Conservation (phyloP, 306 rosid genomes). For the Pyrus pyrifolia region DNA sequence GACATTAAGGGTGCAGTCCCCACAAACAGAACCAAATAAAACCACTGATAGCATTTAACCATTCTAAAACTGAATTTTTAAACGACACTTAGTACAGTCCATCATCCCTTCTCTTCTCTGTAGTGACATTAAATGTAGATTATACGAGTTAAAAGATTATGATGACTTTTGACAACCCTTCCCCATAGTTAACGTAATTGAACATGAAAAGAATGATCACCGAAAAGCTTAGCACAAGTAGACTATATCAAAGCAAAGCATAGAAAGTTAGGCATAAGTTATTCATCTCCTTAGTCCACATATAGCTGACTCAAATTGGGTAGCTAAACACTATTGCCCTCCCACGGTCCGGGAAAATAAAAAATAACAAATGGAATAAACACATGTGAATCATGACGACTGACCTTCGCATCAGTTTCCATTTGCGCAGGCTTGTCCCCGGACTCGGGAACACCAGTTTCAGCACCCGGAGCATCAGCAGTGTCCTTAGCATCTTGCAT, state of each 20-base stretch:
- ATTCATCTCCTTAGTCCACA: background rate
- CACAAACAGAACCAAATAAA: background rate
- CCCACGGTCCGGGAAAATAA: background rate
- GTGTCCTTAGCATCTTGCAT: slow-evolving; percentile 82
- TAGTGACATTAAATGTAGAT: no score
- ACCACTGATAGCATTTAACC: background rate
- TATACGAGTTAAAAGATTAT: no score
- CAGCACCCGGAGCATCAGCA: slow-evolving; percentile 41
- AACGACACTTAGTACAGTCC: background rate
- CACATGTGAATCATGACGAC: background rate
- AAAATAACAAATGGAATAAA: background rate
- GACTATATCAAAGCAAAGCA: background rate
- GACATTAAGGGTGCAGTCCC: background rate
- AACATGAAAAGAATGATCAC: background rate
- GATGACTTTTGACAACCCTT: background rate
- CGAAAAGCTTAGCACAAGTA: background rate
- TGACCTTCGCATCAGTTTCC: slow-evolving; percentile 83
- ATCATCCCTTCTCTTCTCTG: background rate
- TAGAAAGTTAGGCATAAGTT: background rate
- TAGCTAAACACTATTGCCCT: background rate
- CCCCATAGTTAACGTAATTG: background rate
- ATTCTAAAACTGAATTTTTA: background rate
- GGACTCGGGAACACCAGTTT: slow-evolving; percentile 55
- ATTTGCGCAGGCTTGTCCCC: slow-evolving; percentile 74
- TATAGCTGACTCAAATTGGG: background rate